Evolutionary conservation across 75 land plant genomes (phyloP), one percentile per base, ranked within the genome.

Genomic region (Adiantum capillusveneris): DNA sequence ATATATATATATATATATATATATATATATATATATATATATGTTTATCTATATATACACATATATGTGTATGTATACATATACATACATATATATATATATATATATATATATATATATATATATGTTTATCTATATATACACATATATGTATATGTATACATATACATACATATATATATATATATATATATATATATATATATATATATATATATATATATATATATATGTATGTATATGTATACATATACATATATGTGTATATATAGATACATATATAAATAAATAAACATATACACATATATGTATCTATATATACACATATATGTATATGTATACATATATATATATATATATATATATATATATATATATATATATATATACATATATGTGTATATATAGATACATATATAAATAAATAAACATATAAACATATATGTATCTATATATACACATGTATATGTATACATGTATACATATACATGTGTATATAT

Each of bases 171-270:
- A 50, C 7, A 50, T 50, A 20, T 50, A 25, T 50, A 25, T 50
- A 25, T 50, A 25, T 50, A 25, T 50, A 25, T 50, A 25, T 50
- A 25, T 50, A 50, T 50, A 50, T 50, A 25, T 50, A 50, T 50
- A 25, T 50, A 50, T 50, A 34, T 34, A 34, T 34, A 34, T 34
- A 34, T 34, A 34, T 34, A 34, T 34, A 34, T 34, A 34, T 34
- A 34, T 34, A 34, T 34, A 34, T 34, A 34, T 34, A 34, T 34
- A 34, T 9, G 9, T 9, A 34, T 9, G 37, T 9, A 34, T 9
- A 34, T 34, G 9, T 34, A 34, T 34, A 34, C 37, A 34, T 9
- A 34, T 9, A 34, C 37, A 34, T 9, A 34, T 9, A 34, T 9
- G 9, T 9, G 9, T 9, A 34, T 9, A 34, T 9, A 34, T 9